A percentile compares a stretch with the other conserved stretches of the same genome.
These are phyloP conservation scores for Eremochloa ophiuroides DNA, from an alignment of 176 grass and related monocot species.

Conservation along the genomic window DNA sequence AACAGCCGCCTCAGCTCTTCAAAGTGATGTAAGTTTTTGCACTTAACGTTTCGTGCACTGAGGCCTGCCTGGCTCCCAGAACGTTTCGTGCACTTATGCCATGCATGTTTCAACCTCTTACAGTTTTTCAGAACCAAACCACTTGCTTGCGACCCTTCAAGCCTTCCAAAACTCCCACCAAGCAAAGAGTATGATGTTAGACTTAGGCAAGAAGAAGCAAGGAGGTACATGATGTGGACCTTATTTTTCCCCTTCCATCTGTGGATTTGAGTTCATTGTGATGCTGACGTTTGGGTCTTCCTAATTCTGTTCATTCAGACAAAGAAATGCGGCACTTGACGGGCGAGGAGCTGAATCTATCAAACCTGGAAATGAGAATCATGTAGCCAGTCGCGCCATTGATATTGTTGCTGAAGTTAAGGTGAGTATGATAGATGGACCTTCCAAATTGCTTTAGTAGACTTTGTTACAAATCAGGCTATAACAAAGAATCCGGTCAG, in stretches of 20 bases:
- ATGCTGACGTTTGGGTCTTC: background rate
- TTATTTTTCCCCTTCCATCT: background rate
- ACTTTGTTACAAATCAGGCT: background rate
- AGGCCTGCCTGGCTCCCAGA: background rate
- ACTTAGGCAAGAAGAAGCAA: slow-evolving; percentile 64
- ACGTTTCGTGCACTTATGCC: slow-evolving; percentile 4
- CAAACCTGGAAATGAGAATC: slow-evolving; percentile 49
- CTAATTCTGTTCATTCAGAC: slow-evolving; percentile 41
- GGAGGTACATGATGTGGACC: slow-evolving; percentile 36
- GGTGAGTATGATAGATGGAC: slow-evolving; percentile 14
- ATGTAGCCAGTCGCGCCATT: slow-evolving; percentile 29
- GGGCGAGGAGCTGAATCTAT: slow-evolving; percentile 55
- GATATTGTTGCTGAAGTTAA: slow-evolving; percentile 42
- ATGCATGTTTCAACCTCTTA: slow-evolving; percentile 18
- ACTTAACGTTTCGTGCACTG: background rate
- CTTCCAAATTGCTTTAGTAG: background rate
- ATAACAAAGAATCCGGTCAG: background rate
- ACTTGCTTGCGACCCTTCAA: slow-evolving; percentile 64
- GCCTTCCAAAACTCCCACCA: slow-evolving; percentile 78
- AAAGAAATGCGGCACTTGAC: slow-evolving; percentile 41
- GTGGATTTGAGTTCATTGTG: slow-evolving; percentile 21
- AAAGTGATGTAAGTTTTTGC: slow-evolving; percentile 62
- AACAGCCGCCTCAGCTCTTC: slow-evolving; percentile 72
- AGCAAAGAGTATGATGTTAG: slow-evolving; percentile 93
- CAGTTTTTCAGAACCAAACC: slow-evolving; percentile 80